phyloP scores from a whole-genome alignment of 352 stramenopile genomes.

The Plasmopara viticola region DNA sequence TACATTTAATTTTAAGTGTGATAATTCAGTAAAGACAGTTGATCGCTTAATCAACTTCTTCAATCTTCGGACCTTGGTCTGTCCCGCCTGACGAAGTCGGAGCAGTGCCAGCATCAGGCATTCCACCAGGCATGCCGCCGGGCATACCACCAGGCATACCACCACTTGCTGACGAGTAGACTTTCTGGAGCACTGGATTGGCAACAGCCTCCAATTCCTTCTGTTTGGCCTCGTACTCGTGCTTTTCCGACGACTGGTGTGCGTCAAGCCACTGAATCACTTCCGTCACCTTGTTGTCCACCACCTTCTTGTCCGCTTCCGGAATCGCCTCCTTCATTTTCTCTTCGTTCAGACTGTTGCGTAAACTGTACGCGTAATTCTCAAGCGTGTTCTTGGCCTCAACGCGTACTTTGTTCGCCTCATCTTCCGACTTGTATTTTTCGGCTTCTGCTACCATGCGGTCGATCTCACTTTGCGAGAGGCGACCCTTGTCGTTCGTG shows the following conservation, averaged over 20 bases:
- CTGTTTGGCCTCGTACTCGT: slow-evolving; percentile 96
- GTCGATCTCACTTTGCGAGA: slow-evolving; percentile 98
- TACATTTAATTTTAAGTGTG: too few relatives aligned
- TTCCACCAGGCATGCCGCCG: too few relatives aligned
- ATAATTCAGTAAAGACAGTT: too few relatives aligned
- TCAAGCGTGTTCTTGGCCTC: slow-evolving; percentile 96
- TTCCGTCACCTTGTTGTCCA: slow-evolving; percentile 93
- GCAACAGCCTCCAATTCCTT: slow-evolving; percentile 98
- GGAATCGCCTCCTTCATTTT: slow-evolving; percentile 63
- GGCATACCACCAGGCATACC: slow-evolving; percentile 38
- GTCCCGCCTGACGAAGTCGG: too few relatives aligned
- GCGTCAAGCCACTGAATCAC: slow-evolving; percentile 99
- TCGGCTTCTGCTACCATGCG: slow-evolving; percentile 98
- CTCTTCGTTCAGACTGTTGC: slow-evolving; percentile 89
- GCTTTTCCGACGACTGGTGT: slow-evolving; percentile 97
- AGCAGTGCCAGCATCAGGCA: too few relatives aligned
- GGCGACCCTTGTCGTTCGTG: slow-evolving; percentile 96
- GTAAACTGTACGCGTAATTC: slow-evolving; percentile 94
- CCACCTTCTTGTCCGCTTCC: slow-evolving; percentile 89
- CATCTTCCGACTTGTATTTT: slow-evolving; percentile 97
- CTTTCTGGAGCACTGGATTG: slow-evolving; percentile 98
- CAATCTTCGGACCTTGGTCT: too few relatives aligned
- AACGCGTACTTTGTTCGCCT: slow-evolving; percentile 95
- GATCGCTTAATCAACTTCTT: too few relatives aligned
- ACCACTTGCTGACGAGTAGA: slow-evolving; percentile 83